A percentile compares a stretch with the other conserved stretches of the same genome.
phyloP scores from a whole-genome alignment of 2,329 filamentous ascomycete species.

The Onygenales sp. region DNA sequence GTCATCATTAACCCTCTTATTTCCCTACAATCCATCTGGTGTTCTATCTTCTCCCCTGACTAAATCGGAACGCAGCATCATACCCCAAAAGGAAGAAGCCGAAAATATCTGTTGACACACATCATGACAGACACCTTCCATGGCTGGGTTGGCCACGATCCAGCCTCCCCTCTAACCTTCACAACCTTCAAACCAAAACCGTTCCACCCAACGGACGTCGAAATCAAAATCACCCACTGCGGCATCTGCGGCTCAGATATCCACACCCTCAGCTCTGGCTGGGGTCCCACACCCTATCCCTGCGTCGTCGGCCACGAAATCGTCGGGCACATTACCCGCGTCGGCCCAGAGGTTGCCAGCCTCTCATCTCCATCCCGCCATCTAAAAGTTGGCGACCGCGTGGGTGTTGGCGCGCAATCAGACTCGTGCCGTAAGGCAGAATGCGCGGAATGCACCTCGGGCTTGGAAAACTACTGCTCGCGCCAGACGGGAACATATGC shows the following conservation, averaged over 20 bases:
- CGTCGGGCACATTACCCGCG: conserved; percentile 57
- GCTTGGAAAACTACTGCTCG: conserved; percentile 32
- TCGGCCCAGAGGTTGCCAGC: conserved; percentile 55
- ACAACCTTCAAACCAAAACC: conserved; percentile 31
- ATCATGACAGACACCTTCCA: conserved; percentile 16
- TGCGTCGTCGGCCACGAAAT: conserved; percentile 52
- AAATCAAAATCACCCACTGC: conserved; percentile 57
- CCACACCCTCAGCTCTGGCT: conserved; percentile 48
- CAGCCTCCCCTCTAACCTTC: conserved; percentile 23
- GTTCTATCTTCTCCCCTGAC: no score
- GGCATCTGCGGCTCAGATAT: conserved; percentile 58
- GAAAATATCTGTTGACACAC: background rate
- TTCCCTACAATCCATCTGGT: no score
- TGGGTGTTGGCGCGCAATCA: conserved; percentile 58
- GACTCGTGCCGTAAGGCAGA: conserved; percentile 43
- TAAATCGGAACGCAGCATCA: background rate
- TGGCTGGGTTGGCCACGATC: conserved; percentile 31
- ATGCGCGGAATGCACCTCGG: conserved; percentile 31
- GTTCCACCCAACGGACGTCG: conserved; percentile 53
- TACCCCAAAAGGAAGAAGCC: background rate
- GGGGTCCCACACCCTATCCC: conserved; percentile 41
- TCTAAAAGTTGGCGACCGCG: conserved; percentile 55
- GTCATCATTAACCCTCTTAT: no score
- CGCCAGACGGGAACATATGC: conserved; percentile 30
- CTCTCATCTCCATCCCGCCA: conserved; percentile 19